Evolutionary conservation across 495 filamentous ascomycete genomes (phyloP), one percentile per base, ranked within the genome.

Genomic region (Rhizodiscina lignyota): DNA sequence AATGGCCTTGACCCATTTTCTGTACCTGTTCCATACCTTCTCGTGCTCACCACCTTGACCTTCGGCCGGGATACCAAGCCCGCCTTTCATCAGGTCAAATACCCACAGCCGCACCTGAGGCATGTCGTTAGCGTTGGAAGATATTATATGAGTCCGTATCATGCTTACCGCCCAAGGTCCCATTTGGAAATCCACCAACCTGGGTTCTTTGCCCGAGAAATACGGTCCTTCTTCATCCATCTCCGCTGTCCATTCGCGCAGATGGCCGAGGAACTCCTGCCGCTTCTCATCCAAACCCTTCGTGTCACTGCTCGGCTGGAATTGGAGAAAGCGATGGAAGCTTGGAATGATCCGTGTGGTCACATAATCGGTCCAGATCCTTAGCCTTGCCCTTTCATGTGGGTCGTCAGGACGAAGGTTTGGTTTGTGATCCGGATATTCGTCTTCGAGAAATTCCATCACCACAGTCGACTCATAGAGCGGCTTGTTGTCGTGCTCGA

Each of bases 41-140:
- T 74, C 67, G 41, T 72, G 64, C 12, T 55, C 38, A 0, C 63
- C 66, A 16, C 58, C 63, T 39, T 51, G 24, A 34, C 64, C 53
- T 38, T 59, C 36, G 1, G 60, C 59, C 2, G 73, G 74, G 23
- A 83, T 59, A 0, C 67, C 67, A 16, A 70, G 39, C 0, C 72
- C 76, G 1, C 68, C 73, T 45, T 83, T 83, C 40, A 72, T 81
- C 36, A 78, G 60, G 49, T 83, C 74, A 46, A 82, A 74, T 21
- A 79, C 57, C 58, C 71, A 82, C 35, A 82, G 45, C 32, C 77
- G 60, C 41, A 77, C 61, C 4, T 33, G 48, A 51, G 0, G 62
- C 66, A 42, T 81, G 74, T 33, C 81, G 48, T 34, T 80, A 66
- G 12, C 63, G 59, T 47, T 81, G 75, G 40, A 74, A 80, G 0